Evolutionary conservation across 2,329 filamentous ascomycete genomes (phyloP).

Genomic region (Scorias spongiosa): DNA sequence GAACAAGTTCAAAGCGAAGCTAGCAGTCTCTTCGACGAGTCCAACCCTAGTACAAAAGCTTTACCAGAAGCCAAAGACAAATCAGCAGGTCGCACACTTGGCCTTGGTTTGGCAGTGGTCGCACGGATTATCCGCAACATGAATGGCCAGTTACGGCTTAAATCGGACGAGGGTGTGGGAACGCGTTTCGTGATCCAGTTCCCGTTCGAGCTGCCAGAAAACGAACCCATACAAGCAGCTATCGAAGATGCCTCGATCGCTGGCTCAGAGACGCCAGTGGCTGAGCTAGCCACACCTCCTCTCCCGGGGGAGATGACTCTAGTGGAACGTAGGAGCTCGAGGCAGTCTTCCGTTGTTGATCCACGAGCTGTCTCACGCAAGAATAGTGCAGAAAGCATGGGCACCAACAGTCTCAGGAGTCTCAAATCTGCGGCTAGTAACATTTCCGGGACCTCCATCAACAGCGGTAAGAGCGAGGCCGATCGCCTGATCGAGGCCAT

Average conservation of each 20-base stretch:
- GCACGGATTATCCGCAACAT: constrained; percentile 76
- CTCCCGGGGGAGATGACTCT: constrained; percentile 43
- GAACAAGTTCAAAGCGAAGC: constrained; percentile 48
- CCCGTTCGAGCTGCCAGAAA: constrained; percentile 52
- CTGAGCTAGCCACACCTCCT: constrained; percentile 7
- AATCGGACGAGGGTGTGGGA: constrained; percentile 68
- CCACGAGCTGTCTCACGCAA: constrained; percentile 12
- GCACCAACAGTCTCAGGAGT: constrained; percentile 37
- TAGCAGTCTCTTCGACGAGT: constrained; percentile 32
- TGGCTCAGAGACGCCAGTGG: constrained; percentile 13
- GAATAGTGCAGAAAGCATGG: constrained; percentile 29
- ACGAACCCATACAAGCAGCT: constrained; percentile 9
- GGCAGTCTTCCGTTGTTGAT: constrained; percentile 5
- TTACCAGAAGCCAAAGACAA: constrained; percentile 16
- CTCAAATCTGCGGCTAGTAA: constrained; percentile 23
- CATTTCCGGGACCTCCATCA: constrained; percentile 14
- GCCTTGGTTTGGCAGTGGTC: constrained; percentile 77
- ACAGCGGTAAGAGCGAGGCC: constrained; percentile 44
- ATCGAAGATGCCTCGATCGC: constrained; percentile 6
- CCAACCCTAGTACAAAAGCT: constrained; percentile 15
- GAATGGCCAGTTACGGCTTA: constrained; percentile 72
- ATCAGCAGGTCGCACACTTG: constrained; percentile 38
- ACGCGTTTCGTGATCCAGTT: constrained; percentile 70
- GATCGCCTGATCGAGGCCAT: constrained; percentile 60
- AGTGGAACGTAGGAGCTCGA: constrained; percentile 32